phyloP scores from a whole-genome alignment of 2,329 filamentous ascomycete species.

The Endothia cerciana region DNA sequence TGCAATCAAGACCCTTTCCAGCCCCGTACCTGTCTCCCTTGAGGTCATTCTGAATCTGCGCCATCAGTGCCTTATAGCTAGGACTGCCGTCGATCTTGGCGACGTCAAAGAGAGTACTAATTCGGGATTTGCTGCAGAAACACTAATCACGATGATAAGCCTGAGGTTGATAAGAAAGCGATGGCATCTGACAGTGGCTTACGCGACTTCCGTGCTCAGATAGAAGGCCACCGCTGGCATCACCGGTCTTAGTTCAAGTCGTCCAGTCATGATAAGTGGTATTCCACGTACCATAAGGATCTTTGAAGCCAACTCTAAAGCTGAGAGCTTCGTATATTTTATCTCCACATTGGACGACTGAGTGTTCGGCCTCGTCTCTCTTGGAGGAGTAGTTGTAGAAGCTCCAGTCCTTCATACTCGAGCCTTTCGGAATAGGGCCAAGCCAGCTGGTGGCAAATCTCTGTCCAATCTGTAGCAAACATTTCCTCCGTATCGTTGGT shows the following conservation, averaged over 20 bases:
- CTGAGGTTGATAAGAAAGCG: neutral
- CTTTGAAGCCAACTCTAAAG: neutral
- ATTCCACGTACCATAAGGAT: neutral
- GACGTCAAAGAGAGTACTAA: neutral
- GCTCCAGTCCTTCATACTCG: neutral
- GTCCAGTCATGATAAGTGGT: neutral
- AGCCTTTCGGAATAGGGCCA: no score
- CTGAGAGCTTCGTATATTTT: neutral
- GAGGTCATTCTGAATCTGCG: no score
- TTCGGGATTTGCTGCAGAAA: neutral
- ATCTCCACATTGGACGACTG: neutral
- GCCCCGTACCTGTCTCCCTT: no score
- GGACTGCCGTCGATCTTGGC: neutral
- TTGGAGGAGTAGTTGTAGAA: neutral
- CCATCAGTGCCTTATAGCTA: neutral
- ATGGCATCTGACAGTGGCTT: no score
- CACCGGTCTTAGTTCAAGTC: neutral
- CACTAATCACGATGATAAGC: neutral
- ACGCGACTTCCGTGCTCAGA: no score
- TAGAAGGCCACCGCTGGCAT: neutral
- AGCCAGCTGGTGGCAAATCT: no score
- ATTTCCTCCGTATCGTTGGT: no score
- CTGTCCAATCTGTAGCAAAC: no score
- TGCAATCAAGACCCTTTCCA: no score
- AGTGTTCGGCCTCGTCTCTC: neutral